A percentile compares a stretch with the other conserved stretches of the same genome.
These are phyloP conservation scores for Akanthomyces muscarius DNA, from an alignment of 2,329 filamentous ascomycete species.

Conservation along the genomic window DNA sequence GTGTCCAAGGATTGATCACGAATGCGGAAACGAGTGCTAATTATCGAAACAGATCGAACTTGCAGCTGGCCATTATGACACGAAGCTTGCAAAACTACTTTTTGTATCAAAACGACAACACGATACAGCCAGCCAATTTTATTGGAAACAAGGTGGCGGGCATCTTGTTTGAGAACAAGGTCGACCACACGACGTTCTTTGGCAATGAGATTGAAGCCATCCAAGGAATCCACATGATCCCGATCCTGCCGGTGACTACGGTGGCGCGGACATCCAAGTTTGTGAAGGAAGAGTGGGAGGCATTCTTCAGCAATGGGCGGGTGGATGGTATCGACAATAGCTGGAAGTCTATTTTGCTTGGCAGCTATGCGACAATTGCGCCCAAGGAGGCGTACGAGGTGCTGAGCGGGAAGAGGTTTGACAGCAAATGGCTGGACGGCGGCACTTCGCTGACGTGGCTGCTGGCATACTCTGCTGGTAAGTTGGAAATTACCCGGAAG, in stretches of 20 bases:
- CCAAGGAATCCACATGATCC: slow-evolving; percentile 79
- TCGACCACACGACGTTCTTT: slow-evolving; percentile 90
- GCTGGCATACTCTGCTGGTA: slow-evolving; percentile 71
- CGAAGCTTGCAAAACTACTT: slow-evolving; percentile 77
- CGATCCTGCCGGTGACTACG: slow-evolving; percentile 63
- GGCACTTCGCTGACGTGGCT: slow-evolving; percentile 85
- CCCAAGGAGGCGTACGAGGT: slow-evolving; percentile 67
- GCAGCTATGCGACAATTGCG: slow-evolving; percentile 75
- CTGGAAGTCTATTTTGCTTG: slow-evolving; percentile 83
- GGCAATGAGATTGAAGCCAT: slow-evolving; percentile 68
- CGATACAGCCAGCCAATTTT: slow-evolving; percentile 68
- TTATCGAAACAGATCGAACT: slow-evolving; percentile 53
- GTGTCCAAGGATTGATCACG: slow-evolving; percentile 15
- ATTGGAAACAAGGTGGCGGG: slow-evolving; percentile 71
- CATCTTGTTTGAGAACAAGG: slow-evolving; percentile 89
- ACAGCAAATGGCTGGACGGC: slow-evolving; percentile 69
- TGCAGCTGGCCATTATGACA: slow-evolving; percentile 77
- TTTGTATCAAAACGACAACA: slow-evolving; percentile 68
- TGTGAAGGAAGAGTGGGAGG: slow-evolving; percentile 77
- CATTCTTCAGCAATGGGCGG: slow-evolving; percentile 67
- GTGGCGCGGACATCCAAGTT: slow-evolving; percentile 65
- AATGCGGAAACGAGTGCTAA: slow-evolving; percentile 17
- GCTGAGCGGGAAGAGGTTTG: slow-evolving; percentile 64
- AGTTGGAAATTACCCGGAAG: slow-evolving; percentile 33
- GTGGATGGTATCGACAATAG: slow-evolving; percentile 64